Evolutionary conservation across 345 rosid species (phyloP), one percentile per base, ranked within the genome.

Genomic region (Lepidium aucheri): DNA sequence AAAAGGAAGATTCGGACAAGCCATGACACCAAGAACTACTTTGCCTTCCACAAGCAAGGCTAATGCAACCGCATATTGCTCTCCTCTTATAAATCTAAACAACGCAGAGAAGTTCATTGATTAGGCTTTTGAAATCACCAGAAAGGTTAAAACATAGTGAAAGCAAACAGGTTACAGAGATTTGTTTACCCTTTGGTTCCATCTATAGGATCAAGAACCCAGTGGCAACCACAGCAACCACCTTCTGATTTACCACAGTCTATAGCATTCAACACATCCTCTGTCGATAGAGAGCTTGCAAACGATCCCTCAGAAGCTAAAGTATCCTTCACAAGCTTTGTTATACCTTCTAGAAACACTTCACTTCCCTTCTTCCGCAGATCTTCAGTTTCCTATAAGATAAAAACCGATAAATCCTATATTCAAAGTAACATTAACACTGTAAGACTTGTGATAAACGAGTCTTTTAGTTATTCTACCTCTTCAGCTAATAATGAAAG

Each of bases 141-240:
- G 46, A 60, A 43, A 59, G 42, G 16, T 36, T 18, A 60, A 28
- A 53, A 16, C 40, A 7, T 18, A 33, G 28, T 0, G 11, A 20
- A 69, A 69, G 36, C 60, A 50, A 61, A 47, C 45, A 53, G 9
- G 1, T 49, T 6, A 34, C 6, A 40, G 20, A 51, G 49, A 40
- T 70, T 52, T 40, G 18, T 49, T 80, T 67, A 94, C 99, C 99
- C 99, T 87, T 79, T 94, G 53, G 99, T 94, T 47, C 99, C 97
- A 70, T 94, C 99, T 46, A 94, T 86, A 49, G 99, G 99, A 65
- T 90, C 99, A 70, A 94, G 83, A 76, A 94, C 84, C 99, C 99
- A 94, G 57, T 94, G 99, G 50, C 79, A 78, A 44, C 97, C 97
- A 12, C 26, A 69, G 63, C 85, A 55, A 72, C 99, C 96, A 49